phyloP scores from a whole-genome alignment of 179 eudicot genomes.

The Silene coronaria region DNA sequence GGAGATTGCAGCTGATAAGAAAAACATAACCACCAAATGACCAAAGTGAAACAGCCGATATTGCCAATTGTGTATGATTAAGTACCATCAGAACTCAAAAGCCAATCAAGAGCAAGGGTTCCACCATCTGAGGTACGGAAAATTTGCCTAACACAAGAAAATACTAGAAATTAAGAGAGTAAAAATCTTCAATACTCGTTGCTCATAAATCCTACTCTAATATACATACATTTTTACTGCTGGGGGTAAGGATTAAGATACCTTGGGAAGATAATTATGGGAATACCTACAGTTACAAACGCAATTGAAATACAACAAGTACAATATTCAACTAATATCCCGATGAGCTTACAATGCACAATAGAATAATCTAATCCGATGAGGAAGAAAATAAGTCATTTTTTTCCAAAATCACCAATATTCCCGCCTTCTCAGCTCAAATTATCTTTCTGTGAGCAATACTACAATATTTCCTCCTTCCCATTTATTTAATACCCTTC shows the following conservation, averaged over 20 bases:
- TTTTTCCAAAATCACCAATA: neutral
- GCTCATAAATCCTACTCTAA: neutral
- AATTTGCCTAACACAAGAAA: constrained; percentile 52
- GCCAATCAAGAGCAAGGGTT: constrained; percentile 91
- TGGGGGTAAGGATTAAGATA: neutral
- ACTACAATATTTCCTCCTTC: neutral
- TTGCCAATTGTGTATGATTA: neutral
- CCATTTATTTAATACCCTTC: neutral
- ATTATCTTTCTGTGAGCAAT: neutral
- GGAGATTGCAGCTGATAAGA: constrained; percentile 3
- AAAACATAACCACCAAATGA: neutral
- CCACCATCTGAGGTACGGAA: constrained; percentile 85
- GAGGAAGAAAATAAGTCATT: neutral
- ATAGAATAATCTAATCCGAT: neutral
- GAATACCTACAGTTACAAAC: neutral
- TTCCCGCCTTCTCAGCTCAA: too few relatives aligned
- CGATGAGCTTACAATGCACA: neutral
- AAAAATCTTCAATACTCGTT: neutral
- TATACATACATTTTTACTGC: neutral
- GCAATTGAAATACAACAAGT: neutral
- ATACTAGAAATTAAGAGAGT: constrained; percentile 8
- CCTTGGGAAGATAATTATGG: neutral
- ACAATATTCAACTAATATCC: neutral
- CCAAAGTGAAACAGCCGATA: neutral
- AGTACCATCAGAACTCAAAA: constrained; percentile 67